A percentile compares a stretch with the other conserved stretches of the same genome.
Evolutionary conservation across 768 basidiomycete species (phyloP).

Genomic region (Termitomyces sp.): DNA sequence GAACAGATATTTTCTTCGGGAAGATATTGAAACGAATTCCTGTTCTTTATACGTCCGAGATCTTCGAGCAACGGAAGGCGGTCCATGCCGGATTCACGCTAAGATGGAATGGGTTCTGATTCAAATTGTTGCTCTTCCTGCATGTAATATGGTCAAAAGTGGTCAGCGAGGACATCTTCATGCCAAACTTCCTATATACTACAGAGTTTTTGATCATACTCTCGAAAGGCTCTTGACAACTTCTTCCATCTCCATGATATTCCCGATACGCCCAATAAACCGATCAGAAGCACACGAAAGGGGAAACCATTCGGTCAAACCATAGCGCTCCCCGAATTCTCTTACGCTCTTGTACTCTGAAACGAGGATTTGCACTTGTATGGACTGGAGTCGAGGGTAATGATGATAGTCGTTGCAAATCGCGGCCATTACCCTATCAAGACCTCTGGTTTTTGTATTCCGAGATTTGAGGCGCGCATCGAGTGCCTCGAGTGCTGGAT

Average conservation of each 20-base stretch:
- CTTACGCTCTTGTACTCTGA: background rate
- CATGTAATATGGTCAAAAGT: background rate
- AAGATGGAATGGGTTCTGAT: background rate
- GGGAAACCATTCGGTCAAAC: background rate
- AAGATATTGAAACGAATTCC: background rate
- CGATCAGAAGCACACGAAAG: background rate
- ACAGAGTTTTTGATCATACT: background rate
- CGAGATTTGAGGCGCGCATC: background rate
- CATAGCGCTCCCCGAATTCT: background rate
- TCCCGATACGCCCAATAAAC: background rate
- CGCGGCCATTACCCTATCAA: background rate
- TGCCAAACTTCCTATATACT: background rate
- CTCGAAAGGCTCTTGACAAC: background rate
- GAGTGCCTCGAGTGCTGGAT: background rate
- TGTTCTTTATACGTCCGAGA: background rate
- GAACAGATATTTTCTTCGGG: background rate
- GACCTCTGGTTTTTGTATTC: background rate
- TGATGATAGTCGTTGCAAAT: background rate
- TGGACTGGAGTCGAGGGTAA: background rate
- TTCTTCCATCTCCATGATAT: background rate
- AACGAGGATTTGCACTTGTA: background rate
- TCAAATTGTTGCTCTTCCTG: background rate
- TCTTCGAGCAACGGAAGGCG: background rate
- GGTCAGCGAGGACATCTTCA: background rate
- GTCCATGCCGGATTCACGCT: background rate